Evolutionary conservation across 2,329 filamentous ascomycete species (phyloP), one percentile per base, ranked within the genome.

Genomic region (Neopestalotiopsis clavispora): DNA sequence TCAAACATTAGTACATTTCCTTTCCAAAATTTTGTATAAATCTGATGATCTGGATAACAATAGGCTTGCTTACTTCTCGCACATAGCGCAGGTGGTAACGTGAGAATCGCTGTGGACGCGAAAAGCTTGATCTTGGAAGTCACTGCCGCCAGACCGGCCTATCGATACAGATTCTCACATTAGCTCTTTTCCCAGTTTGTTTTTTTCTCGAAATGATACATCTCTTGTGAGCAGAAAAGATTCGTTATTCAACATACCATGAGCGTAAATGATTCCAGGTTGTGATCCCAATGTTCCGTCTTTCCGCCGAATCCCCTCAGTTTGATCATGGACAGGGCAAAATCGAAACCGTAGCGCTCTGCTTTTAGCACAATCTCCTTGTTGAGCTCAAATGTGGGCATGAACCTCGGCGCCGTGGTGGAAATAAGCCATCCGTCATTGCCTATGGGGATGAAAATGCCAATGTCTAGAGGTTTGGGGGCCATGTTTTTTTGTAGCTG

Each of bases 351-450:
- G 45, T 75, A 74, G 66, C 70, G 68, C 65, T 75, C 74, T 32
- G 73, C 73, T 67, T 73, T 74, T 28, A 72, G 72, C 49, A 74
- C 68, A 57, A 75, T 72, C 40, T 71, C 60, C 45, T 72, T 72
- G 68, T 75, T 75, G 23, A 75, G 67, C 57, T 74, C 74, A 68
- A 75, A 77, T 30, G 66, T 71, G 17, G 74, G 75, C 67, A 69
- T 76, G 64, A 76, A 77, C 57, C 74, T 74, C 1, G 75, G 75
- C 2, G 75, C 69, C 30, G 70, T 74, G 17, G 71, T 72, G 12
- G 72, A 74, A 59, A 77, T 75, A 49, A 76, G 73, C 75, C 74
- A 77, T 13, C 75, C 74, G 73, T 77, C 74, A 68, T 76, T 77
- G 67, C 74, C 74, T 57, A 72, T 72, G 12, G 71, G 71, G 34